Evolutionary conservation across 1,139 yeast species (phyloP).

Genomic region (Torulaspora globosa): DNA sequence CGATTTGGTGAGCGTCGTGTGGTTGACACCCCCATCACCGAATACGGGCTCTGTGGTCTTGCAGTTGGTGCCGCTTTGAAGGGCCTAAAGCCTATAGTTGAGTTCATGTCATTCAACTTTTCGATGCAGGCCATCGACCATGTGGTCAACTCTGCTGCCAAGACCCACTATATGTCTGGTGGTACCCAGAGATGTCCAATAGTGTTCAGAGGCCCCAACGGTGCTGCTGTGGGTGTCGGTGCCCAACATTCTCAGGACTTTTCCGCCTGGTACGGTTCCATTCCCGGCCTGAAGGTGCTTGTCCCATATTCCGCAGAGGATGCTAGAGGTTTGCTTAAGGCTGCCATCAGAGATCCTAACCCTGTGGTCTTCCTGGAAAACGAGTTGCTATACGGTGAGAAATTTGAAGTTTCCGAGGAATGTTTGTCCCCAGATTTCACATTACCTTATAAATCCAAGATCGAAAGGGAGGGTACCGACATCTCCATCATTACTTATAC

Average conservation of each 20-base stretch:
- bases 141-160: conserved; percentile 96
- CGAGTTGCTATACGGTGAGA: conserved; percentile 90
- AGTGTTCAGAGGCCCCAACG: conserved; percentile 98
- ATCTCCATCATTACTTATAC: conserved; percentile 86
- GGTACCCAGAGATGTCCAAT: conserved; percentile 97
- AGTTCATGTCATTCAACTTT: conserved; percentile 98
- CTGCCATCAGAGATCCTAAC: conserved; percentile 97
- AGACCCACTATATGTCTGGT: conserved; percentile 98
- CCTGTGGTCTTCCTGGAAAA: conserved; percentile 95
- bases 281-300: conserved; percentile 95
- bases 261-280: conserved; percentile 96
- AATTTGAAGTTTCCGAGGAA: conserved; percentile 87
- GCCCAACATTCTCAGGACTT: conserved; percentile 99
- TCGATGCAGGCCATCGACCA: conserved; percentile 99
- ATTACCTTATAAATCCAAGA: conserved; percentile 89
- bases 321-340: conserved; percentile 91
- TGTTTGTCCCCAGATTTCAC: conserved; percentile 82
- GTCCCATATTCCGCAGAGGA: conserved; percentile 96
- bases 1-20: conserved; percentile 96
- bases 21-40: conserved; percentile 97
- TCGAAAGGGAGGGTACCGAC: conserved; percentile 90
- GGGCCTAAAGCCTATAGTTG: conserved; percentile 95
- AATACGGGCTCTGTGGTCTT: conserved; percentile 97
- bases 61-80: conserved; percentile 97
- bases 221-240: conserved; percentile 99